Evolutionary conservation across 352 stramenopile genomes (phyloP), one percentile per base, ranked within the genome.

Genomic region (Phytophthora sansomeana): DNA sequence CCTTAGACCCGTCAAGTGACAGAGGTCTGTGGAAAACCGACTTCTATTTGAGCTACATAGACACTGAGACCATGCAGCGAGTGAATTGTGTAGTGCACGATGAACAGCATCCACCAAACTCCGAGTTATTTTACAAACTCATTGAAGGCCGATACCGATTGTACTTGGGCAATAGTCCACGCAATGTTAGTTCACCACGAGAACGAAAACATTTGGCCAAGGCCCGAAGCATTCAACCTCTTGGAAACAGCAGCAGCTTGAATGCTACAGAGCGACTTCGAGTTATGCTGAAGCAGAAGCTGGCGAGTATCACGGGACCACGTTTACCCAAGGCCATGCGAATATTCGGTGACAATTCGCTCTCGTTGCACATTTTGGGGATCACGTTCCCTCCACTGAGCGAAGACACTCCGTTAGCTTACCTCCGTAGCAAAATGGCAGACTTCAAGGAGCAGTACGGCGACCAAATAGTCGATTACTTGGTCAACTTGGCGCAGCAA

Each of bases 81-180:
- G 53, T 83, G 1, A 65, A 87, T 28, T 93, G 85, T 52, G 48
- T 8, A 21, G 75, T 71, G 7, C 60, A 66, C 16, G 66, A 80
- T 36, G 47, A 67, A 26, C 68, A 67, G 24, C 59, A 73, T 3
- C 68, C 65, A 32, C 58, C 70, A 2, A 64, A 70, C 17, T 56
- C 52, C 17, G 46, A 59, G 6, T 9, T 89, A 5, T 39, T 77
- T 8, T 65, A 62, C 42, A 67, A 81, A n/a, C 71, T 80, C 17
- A 77, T 91, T 41, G 58, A 77, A 62, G 85, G 85, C 14, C 81
- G 71, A 6, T 89, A 90, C 47, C 67, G 67, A 0, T 50, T 93
- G 43, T 91, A 76, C 44, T 44, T 93, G 7, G 85, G 85, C 30
- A 91, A 91, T 41, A 91, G 85, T 56, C 85, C 83, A 19, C 80